Percentiles rank a stretch among this genome's conserved stretches.
Evolutionary conservation across 2,329 filamentous ascomycete species (phyloP).

Genomic region (Epichloe baconii): DNA sequence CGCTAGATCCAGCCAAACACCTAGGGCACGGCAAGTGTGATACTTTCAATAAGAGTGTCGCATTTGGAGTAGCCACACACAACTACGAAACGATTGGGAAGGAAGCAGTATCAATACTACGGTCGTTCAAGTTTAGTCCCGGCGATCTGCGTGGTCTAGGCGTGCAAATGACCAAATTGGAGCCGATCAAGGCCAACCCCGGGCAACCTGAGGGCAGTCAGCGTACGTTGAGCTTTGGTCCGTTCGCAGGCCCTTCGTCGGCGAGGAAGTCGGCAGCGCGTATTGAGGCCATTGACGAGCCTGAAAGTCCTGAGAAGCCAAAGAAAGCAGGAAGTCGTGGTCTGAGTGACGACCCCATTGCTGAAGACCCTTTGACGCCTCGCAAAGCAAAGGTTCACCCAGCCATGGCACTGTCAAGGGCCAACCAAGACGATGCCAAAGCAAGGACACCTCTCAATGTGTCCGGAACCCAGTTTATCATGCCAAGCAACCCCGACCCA

Average conservation of each 20-base stretch:
- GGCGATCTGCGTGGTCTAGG: conserved; percentile 89
- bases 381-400: conserved; percentile 40
- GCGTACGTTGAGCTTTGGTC: conserved; percentile 60
- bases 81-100: conserved; percentile 56
- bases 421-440: conserved; percentile 36
- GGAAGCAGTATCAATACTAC: conserved; percentile 74
- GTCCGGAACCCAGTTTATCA: conserved; percentile 78
- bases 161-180: conserved; percentile 85
- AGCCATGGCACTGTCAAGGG: conserved; percentile 36
- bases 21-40: conserved; percentile 93
- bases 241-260: conserved; percentile 27
- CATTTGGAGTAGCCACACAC: conserved; percentile 77
- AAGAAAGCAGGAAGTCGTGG: conserved; percentile 17
- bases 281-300: conserved; percentile 40
- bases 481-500: conserved; percentile 73
- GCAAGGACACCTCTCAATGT: conserved; percentile 62
- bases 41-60: conserved; percentile 75
- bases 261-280: conserved; percentile 24
- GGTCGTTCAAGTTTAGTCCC: conserved; percentile 70
- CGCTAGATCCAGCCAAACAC: conserved; percentile 83
- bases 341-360: conserved; percentile 36
- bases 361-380: conserved; percentile 40
- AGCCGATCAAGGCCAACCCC: conserved; percentile 52
- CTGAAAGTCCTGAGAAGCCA: conserved; percentile 22
- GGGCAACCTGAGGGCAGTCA: conserved; percentile 56